Conservation (phyloP, 2,329 filamentous ascomycete genomes). For the Fusarium sp. region DNA sequence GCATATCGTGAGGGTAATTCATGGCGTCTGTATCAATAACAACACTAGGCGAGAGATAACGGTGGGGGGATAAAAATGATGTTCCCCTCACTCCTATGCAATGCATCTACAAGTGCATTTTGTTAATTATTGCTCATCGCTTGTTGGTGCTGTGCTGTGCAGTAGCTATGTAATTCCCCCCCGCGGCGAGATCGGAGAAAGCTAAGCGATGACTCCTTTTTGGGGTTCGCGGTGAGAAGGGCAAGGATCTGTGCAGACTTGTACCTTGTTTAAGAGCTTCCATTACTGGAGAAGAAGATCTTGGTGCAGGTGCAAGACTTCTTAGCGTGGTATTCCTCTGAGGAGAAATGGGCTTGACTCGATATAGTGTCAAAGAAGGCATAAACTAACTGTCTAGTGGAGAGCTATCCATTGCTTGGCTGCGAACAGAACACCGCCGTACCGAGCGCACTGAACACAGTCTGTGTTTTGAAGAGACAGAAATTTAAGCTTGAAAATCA, state of each 20-base stretch:
- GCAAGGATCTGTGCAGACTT: constrained; percentile 10
- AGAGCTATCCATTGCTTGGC: constrained; percentile 28
- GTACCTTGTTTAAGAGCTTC: constrained; percentile 41
- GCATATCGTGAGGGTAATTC: constrained; percentile 46
- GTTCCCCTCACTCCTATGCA: constrained; percentile 23
- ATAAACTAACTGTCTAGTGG: constrained; percentile 3
- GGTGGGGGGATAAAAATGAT: constrained; percentile 30
- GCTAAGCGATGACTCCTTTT: constrained; percentile 44
- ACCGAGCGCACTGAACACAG: neutral
- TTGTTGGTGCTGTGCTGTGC: constrained; percentile 7
- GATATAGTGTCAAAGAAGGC: constrained; percentile 34
- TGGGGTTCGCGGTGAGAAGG: constrained; percentile 25
- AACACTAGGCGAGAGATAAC: constrained; percentile 32
- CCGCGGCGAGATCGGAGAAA: constrained; percentile 48
- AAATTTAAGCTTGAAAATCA: constrained; percentile 29
- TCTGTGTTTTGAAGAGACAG: constrained; percentile 3
- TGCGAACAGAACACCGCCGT: constrained; percentile 38
- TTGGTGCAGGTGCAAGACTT: constrained; percentile 16
- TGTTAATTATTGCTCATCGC: constrained; percentile 32
- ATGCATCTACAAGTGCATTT: constrained; percentile 20
- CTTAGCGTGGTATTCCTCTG: constrained; percentile 39
- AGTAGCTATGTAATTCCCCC: constrained; percentile 6
- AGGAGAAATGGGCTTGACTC: constrained; percentile 39
- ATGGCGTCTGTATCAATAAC: constrained; percentile 32
- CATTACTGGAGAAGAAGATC: constrained; percentile 45